Evolutionary conservation across 2,329 filamentous ascomycete genomes (phyloP), one percentile per base, ranked within the genome.

Genomic region (Verticillium tricorpus): DNA sequence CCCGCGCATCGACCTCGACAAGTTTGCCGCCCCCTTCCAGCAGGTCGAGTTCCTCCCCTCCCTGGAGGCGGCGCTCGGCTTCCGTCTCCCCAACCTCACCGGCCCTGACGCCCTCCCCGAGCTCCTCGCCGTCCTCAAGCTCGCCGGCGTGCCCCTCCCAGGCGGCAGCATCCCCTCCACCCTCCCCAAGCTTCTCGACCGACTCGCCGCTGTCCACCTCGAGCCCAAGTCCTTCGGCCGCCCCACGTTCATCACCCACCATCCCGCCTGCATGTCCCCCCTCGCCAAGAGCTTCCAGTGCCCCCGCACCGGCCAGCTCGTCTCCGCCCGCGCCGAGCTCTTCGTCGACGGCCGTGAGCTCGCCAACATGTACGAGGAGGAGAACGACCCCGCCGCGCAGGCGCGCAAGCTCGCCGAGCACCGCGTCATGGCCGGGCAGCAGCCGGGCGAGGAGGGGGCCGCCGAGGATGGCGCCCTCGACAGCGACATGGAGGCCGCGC

Each of bases 311-410:
- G 80, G 82, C 15, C 93, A 97, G 72, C 76, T 84, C 9, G 87
- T 97, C 1, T 89, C 92, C 1, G 91, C 92, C 1, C 88, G 93
- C 6, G 91, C 90, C 0, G 93, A 97, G 76, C 84, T 97, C 25
- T 97, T 96, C 76, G 85, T 96, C 65, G 78, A 86, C 58, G 87
- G 89, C 50, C 86, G 87, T 60, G 95, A 99, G 72, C 83, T 97
- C 35, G 92, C 94, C 64, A 99, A 99, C 75, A 96, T 94, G 80
- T 99, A 99, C 74, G 95, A 99, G 74, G 95, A 99, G 76, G 95
- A 99, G 74, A 99, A 99, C 74, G 91, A 92, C 59, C 95, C 95
- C 0, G 88, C 90, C 60, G 90, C 89, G 69, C 95, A 99, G 77
- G 84, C 91, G 56, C 82, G 85, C 61, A 99, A 99, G 75, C 93